These are phyloP conservation scores for Prunus dulcis DNA, from an alignment of 306 rosid genomes.

Conservation along the genomic window DNA sequence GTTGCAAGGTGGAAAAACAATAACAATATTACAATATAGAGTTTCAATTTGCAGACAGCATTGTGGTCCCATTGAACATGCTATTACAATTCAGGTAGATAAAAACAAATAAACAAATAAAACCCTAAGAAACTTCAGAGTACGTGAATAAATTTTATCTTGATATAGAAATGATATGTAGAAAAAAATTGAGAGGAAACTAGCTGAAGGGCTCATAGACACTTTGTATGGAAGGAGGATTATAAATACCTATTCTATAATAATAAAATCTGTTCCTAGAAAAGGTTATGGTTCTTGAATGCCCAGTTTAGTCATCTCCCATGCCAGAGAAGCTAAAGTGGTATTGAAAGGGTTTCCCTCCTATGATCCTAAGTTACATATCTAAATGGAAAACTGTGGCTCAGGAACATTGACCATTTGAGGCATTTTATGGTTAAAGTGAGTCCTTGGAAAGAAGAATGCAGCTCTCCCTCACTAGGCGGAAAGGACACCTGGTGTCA, in stretches of 20 bases:
- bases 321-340: neutral
- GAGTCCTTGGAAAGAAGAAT: constrained; percentile 25
- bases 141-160: neutral
- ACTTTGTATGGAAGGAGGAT: neutral
- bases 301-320: neutral
- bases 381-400: constrained; percentile 20
- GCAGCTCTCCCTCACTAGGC: constrained; percentile 28
- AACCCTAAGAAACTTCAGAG: neutral
- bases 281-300: neutral
- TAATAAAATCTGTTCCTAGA: neutral
- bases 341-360: neutral
- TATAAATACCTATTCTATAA: neutral
- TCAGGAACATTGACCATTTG: neutral
- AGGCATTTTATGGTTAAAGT: constrained; percentile 4
- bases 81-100: neutral
- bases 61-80: neutral
- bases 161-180: neutral
- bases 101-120: neutral
- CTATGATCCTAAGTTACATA: neutral
- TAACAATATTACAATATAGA: neutral
- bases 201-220: neutral
- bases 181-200: neutral
- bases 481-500: constrained; percentile 29
- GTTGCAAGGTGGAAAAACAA: neutral
- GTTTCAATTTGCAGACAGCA: neutral